Evolutionary conservation across 2,329 filamentous ascomycete genomes (phyloP).

Genomic region (Fusarium ramigenum): DNA sequence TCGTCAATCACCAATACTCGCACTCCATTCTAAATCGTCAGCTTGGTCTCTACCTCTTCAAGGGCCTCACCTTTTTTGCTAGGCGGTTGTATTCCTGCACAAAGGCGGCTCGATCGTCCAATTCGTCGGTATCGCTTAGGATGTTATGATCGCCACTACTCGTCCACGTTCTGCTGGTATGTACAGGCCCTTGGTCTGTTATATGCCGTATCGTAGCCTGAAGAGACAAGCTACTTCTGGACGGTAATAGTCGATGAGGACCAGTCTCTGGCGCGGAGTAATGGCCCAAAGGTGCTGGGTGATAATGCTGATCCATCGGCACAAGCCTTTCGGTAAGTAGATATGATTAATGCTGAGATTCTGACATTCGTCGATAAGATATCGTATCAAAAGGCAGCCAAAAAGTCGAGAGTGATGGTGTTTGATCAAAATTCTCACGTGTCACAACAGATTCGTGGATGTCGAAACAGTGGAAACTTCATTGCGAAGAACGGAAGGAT

Average conservation of each 20-base stretch:
- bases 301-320: slow-evolving; percentile 33
- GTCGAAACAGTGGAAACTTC: slow-evolving; percentile 29
- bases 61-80: slow-evolving; percentile 61
- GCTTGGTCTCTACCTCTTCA: not conserved
- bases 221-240: slow-evolving; percentile 43
- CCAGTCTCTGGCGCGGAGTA: slow-evolving; percentile 21
- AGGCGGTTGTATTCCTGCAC: slow-evolving; percentile 69
- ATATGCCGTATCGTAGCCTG: slow-evolving; percentile 42
- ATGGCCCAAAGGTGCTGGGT: slow-evolving; percentile 18
- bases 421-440: slow-evolving; percentile 29
- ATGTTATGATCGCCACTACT: slow-evolving; percentile 61
- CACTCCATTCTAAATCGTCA: slow-evolving; percentile 60
- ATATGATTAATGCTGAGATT: slow-evolving; percentile 21
- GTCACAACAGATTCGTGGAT: slow-evolving; percentile 25
- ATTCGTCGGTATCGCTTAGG: slow-evolving; percentile 59
- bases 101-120: slow-evolving; percentile 59
- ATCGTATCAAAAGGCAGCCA: slow-evolving; percentile 14
- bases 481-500: slow-evolving; percentile 30
- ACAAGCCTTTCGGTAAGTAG: not conserved
- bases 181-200: slow-evolving; percentile 37
- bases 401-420: slow-evolving; percentile 9
- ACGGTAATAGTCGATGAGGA: slow-evolving; percentile 30
- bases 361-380: slow-evolving; percentile 17
- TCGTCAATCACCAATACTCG: slow-evolving; percentile 51
- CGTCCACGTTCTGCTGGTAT: slow-evolving; percentile 66